Percentiles rank a stretch among this genome's conserved stretches.
Conservation (phyloP, 2,329 filamentous ascomycete genomes). For the Talaromyces atroroseus region DNA sequence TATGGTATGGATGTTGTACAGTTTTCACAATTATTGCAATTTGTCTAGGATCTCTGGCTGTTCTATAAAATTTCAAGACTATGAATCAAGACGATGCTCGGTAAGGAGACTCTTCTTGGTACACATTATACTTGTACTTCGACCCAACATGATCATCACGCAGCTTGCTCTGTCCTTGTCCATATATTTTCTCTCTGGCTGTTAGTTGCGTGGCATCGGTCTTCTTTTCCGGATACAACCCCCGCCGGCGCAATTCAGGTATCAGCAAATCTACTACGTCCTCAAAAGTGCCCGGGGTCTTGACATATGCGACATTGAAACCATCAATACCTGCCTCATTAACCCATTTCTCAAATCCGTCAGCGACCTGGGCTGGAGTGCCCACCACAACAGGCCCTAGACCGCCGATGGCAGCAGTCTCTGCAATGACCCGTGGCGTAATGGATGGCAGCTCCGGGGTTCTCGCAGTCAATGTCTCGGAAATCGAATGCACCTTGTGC, state of each 20-base stretch:
- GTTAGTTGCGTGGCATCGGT: slow-evolving; percentile 30
- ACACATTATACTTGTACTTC: slow-evolving; percentile 58
- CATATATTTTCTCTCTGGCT: slow-evolving; percentile 58
- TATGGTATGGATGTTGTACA: too few relatives aligned
- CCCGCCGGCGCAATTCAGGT: slow-evolving; percentile 37
- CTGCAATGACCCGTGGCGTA: slow-evolving; percentile 43
- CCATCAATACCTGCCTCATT: slow-evolving; percentile 39
- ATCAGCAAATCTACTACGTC: slow-evolving; percentile 48
- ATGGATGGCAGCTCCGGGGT: slow-evolving; percentile 45
- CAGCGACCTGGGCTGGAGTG: slow-evolving; percentile 41
- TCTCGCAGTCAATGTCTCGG: slow-evolving; percentile 46
- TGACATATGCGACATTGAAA: slow-evolving; percentile 44
- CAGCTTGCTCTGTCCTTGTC: slow-evolving; percentile 52
- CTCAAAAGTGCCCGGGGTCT: slow-evolving; percentile 49
- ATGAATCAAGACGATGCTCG: background rate
- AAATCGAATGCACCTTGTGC: slow-evolving; percentile 46
- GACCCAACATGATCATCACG: slow-evolving; percentile 56
- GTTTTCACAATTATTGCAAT: too few relatives aligned
- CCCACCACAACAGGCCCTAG: slow-evolving; percentile 47
- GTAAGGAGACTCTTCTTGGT: slow-evolving; percentile 48
- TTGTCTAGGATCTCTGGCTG: too few relatives aligned
- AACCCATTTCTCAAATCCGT: slow-evolving; percentile 46
- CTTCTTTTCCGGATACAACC: slow-evolving; percentile 12
- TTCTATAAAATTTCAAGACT: too few relatives aligned
- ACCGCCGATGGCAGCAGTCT: slow-evolving; percentile 46